Conservation (phyloP, 805 yeast genomes). For the Kodamaea leandrae region DNA sequence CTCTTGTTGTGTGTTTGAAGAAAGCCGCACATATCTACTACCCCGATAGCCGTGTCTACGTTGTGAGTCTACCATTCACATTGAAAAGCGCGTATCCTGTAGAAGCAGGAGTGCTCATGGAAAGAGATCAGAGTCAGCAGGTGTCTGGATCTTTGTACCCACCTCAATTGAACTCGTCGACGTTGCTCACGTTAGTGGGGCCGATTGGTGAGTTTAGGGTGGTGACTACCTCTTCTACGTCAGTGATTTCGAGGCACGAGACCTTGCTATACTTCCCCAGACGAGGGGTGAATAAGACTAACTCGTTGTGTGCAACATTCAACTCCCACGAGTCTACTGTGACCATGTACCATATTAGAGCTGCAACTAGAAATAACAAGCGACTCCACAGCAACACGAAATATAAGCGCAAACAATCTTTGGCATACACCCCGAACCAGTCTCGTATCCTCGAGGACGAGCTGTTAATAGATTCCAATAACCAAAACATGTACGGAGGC, state of each 20-base stretch:
- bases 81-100: conserved; percentile 61
- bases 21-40: conserved; percentile 65
- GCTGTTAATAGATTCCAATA: conserved; percentile 7
- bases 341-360: conserved; percentile 54
- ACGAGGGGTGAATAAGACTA: conserved; percentile 27
- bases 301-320: conserved; percentile 54
- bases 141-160: conserved; percentile 13
- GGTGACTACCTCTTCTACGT: conserved; percentile 67
- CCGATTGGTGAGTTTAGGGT: conserved; percentile 73
- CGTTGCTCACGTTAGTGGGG: conserved; percentile 67
- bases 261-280: conserved; percentile 55
- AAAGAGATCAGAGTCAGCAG: conserved; percentile 34
- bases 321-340: conserved; percentile 46
- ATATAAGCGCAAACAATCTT: conserved; percentile 25
- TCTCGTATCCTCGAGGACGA: conserved; percentile 44
- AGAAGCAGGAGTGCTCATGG: conserved; percentile 65
- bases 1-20: conserved; percentile 58
- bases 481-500: not conserved
- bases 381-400: conserved; percentile 12
- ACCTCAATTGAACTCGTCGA: conserved; percentile 25
- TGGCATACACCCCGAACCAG: conserved; percentile 41
- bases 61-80: conserved; percentile 67
- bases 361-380: conserved; percentile 21
- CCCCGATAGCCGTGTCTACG: conserved; percentile 55
- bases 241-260: conserved; percentile 59